Base-by-base conservation (phyloP, 225 moss, liverwort and hornwort genomes). In the Takakia lepidozioides region DNA sequence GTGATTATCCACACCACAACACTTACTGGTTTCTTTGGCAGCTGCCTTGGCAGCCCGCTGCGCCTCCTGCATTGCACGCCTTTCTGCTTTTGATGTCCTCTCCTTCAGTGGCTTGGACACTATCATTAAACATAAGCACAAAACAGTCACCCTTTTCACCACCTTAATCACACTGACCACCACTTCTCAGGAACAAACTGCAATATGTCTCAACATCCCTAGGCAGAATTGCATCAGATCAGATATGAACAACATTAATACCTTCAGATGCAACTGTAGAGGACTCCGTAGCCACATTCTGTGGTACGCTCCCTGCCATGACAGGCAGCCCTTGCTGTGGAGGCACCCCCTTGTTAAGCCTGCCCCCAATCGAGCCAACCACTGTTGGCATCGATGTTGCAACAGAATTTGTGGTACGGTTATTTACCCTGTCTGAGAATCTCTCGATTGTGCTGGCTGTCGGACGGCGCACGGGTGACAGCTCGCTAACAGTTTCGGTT, bases 51-150 rank as follows among this genome's bases (percentile, higher is more conserved):
- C 80, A 38, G 93, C 93, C 32, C 93, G 81, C 41, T 95, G 86
- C 19, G 89, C 86, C 27, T 95, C 89, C 62, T 95, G 93, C 27
- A 67, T 66, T 9, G 81, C 86, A 60, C 89, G 78, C 56, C 93
- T 86, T 38, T 95, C 93, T 4, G 93, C 93, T 59, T 68, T 84
- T 14, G 93, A 82, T 44, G 86, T 84, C 46, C 72, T 78, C 49
- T 86, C 93, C 70, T 89, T 95, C 60, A 87, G 52, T 20, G 68
- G 47, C 71, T 93, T 93, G 2, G 67, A 51, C 29, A 34, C 77
- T 58, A 42, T 50, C 59, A 54, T n/a, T 21, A 24, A 23, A 46
- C 6, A 3, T 19, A 14, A 7, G 14, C 2, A 41, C 20, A 17
- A 41, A 1, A 41, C 2, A 2, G 7, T 5, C 2, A 3, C 11